phyloP scores from a whole-genome alignment of 495 filamentous ascomycete genomes.

The Aspergillus taichungensis region DNA sequence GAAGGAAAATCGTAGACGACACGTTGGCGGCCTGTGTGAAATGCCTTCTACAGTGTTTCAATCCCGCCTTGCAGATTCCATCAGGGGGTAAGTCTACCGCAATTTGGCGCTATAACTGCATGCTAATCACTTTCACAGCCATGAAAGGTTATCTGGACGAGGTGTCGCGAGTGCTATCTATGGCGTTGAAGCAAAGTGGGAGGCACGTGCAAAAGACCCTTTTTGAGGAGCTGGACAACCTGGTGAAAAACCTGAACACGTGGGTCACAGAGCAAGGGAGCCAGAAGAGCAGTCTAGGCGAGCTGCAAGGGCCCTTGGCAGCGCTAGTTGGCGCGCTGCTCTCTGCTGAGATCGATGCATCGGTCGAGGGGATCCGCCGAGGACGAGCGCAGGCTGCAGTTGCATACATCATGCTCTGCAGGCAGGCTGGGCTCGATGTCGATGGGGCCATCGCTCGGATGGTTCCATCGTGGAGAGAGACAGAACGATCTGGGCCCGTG shows the following conservation, averaged over 20 bases:
- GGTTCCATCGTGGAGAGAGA: slow-evolving; percentile 22
- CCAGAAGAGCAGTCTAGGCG: slow-evolving; percentile 13
- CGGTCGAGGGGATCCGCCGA: slow-evolving; percentile 32
- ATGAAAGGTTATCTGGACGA: slow-evolving; percentile 24
- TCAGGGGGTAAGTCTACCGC: slow-evolving; percentile 22
- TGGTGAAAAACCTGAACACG: slow-evolving; percentile 29
- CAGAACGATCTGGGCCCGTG: slow-evolving; percentile 29
- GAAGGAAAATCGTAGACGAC: slow-evolving; percentile 19
- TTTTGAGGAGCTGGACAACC: slow-evolving; percentile 33
- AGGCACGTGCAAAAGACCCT: slow-evolving; percentile 34
- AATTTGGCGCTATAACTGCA: not conserved
- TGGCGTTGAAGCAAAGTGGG: slow-evolving; percentile 27
- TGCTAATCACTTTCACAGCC: slow-evolving; percentile 23
- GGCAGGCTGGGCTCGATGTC: slow-evolving; percentile 20
- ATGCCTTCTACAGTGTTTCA: slow-evolving; percentile 40
- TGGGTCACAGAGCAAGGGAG: slow-evolving; percentile 11
- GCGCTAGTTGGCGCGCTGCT: slow-evolving; percentile 23
- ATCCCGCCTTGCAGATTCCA: slow-evolving; percentile 19
- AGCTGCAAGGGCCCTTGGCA: slow-evolving; percentile 19
- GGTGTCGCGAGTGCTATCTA: slow-evolving; percentile 22
- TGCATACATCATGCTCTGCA: slow-evolving; percentile 28
- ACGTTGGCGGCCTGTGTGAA: slow-evolving; percentile 40
- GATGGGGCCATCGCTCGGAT: slow-evolving; percentile 11
- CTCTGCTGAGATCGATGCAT: slow-evolving; percentile 25
- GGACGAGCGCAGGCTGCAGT: slow-evolving; percentile 31